phyloP scores from a whole-genome alignment of 2,329 filamentous ascomycete species.

The Lecanicillium sp. region DNA sequence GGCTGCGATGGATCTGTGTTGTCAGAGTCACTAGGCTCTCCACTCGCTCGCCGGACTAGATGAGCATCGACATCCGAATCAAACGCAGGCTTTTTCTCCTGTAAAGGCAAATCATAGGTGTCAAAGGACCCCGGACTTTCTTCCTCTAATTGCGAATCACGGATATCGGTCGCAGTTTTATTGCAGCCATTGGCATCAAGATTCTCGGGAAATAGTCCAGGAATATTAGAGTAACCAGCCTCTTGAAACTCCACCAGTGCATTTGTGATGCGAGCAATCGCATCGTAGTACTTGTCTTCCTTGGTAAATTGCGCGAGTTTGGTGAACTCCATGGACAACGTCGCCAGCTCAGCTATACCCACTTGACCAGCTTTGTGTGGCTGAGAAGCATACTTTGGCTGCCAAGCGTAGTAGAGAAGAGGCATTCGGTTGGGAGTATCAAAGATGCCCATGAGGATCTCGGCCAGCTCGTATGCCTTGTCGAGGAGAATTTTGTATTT shows the following conservation, averaged over 20 bases:
- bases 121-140: too few species aligned
- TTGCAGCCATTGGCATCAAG: slow-evolving; percentile 78
- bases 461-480: slow-evolving; percentile 72
- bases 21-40: too few species aligned
- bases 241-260: slow-evolving; percentile 69
- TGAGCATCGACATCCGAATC: slow-evolving; percentile 2
- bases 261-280: slow-evolving; percentile 76
- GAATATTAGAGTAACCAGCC: slow-evolving; percentile 51
- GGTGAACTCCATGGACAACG: slow-evolving; percentile 81
- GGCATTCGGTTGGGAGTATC: slow-evolving; percentile 95
- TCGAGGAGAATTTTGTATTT: slow-evolving; percentile 60
- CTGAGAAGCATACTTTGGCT: slow-evolving; percentile 53
- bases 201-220: slow-evolving; percentile 71
- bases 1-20: too few species aligned
- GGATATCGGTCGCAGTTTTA: slow-evolving; percentile 24
- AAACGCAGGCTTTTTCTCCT: slow-evolving; percentile 1
- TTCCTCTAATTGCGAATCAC: too few species aligned
- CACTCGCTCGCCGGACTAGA: too few species aligned
- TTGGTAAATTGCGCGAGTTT: slow-evolving; percentile 78
- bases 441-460: slow-evolving; percentile 74
- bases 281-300: slow-evolving; percentile 80
- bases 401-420: slow-evolving; percentile 70
- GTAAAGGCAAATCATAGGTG: too few species aligned
- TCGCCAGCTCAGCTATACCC: slow-evolving; percentile 66
- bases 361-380: slow-evolving; percentile 53